Conservation (phyloP, 805 yeast genomes). For the Monosporozyma solicola region DNA sequence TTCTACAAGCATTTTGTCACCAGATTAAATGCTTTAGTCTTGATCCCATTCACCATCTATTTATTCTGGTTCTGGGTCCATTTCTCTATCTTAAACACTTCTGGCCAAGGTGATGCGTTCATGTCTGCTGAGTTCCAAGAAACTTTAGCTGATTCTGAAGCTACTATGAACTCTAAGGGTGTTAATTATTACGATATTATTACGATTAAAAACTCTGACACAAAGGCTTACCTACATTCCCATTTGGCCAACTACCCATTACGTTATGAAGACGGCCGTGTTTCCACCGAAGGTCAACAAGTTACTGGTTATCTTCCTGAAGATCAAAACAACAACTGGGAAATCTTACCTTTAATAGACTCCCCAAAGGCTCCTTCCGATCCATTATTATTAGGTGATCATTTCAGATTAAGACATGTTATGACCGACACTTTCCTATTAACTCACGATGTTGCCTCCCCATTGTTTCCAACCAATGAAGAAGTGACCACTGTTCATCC, state of each 20-base stretch:
- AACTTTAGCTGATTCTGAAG: slow-evolving; percentile 73
- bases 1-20: slow-evolving; percentile 65
- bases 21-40: slow-evolving; percentile 60
- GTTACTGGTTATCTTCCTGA: slow-evolving; percentile 60
- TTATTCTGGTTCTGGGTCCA: slow-evolving; percentile 89
- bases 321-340: slow-evolving; percentile 76
- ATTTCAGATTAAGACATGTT: slow-evolving; percentile 71
- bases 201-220: slow-evolving; percentile 72
- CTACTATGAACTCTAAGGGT: slow-evolving; percentile 60
- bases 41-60: slow-evolving; percentile 75
- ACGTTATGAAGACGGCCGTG: slow-evolving; percentile 92
- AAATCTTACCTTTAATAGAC: slow-evolving; percentile 57
- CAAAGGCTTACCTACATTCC: slow-evolving; percentile 75
- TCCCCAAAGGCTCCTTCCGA: slow-evolving; percentile 35
- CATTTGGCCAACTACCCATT: slow-evolving; percentile 70
- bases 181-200: slow-evolving; percentile 70
- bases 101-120: slow-evolving; percentile 94
- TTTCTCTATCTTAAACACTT: slow-evolving; percentile 66
- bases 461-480: slow-evolving; percentile 83
- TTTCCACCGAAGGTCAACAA: slow-evolving; percentile 91
- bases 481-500: slow-evolving; percentile 71
- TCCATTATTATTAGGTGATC: slow-evolving; percentile 60
- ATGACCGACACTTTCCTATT: slow-evolving; percentile 70
- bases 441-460: slow-evolving; percentile 96
- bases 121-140: slow-evolving; percentile 97